phyloP scores from a whole-genome alignment of 345 rosid species.

The Clarkia xantiana region DNA sequence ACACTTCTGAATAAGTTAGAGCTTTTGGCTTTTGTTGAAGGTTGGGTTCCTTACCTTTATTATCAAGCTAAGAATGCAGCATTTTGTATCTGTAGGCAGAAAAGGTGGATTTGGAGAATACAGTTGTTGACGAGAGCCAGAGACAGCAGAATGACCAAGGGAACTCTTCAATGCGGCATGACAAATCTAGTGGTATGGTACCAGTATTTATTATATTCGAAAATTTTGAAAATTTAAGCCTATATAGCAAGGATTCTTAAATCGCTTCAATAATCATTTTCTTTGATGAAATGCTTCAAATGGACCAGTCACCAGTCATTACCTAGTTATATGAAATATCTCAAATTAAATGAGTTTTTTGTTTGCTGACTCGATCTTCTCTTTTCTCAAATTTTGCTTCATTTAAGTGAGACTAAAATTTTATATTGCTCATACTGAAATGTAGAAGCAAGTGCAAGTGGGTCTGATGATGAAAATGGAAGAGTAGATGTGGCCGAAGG shows the following conservation, averaged over 20 bases:
- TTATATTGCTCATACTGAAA: slow-evolving; percentile 4
- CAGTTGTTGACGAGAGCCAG: slow-evolving; percentile 97
- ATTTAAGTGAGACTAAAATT: not conserved
- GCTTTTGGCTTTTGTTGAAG: not conserved
- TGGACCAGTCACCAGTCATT: too few relatives aligned
- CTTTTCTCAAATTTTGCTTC: not conserved
- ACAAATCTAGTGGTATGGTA: slow-evolving; percentile 75
- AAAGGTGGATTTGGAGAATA: slow-evolving; percentile 96
- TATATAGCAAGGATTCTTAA: too few relatives aligned
- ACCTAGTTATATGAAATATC: too few relatives aligned
- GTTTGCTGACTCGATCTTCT: too few relatives aligned
- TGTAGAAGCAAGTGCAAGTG: slow-evolving; percentile 63
- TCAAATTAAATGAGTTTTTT: too few relatives aligned
- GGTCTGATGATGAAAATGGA: slow-evolving; percentile 81
- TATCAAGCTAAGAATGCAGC: not conserved
- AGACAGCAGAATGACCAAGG: slow-evolving; percentile 50
- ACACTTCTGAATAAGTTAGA: too few relatives aligned
- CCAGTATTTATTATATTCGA: not conserved
- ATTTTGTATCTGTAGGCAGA: slow-evolving; percentile 48
- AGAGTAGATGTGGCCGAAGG: slow-evolving; percentile 75
- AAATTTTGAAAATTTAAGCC: not conserved
- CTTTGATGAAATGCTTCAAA: too few relatives aligned
- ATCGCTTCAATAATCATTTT: too few relatives aligned
- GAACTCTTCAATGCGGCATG: slow-evolving; percentile 36
- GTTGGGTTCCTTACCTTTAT: not conserved